Conservation (phyloP, 345 rosid species). For the Stellera chamaejasme region DNA sequence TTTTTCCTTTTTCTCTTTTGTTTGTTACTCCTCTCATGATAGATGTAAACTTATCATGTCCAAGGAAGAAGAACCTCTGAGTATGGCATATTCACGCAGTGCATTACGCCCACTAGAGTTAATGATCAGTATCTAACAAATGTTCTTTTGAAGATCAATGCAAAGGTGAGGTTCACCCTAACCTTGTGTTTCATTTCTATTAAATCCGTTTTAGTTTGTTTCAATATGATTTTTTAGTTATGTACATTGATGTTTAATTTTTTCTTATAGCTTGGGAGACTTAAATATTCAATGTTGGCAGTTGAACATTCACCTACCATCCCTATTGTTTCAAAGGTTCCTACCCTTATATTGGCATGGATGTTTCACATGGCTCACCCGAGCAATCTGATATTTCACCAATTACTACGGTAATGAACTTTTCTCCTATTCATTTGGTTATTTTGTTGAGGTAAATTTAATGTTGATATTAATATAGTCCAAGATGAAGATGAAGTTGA, state of each 20-base stretch:
- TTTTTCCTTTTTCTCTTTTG: too few species aligned
- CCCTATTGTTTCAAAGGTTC: slow-evolving; percentile 61
- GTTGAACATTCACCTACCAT: slow-evolving; percentile 59
- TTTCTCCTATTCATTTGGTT: neutral
- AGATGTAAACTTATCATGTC: slow-evolving; percentile 51
- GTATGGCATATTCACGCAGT: slow-evolving; percentile 81
- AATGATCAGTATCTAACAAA: slow-evolving; percentile 91
- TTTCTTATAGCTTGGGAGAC: slow-evolving; percentile 74
- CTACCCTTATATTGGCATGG: slow-evolving; percentile 90
- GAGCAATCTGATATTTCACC: slow-evolving; percentile 79
- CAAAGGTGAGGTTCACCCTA: slow-evolving; percentile 44
- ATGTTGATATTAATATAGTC: too few species aligned
- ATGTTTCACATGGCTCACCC: slow-evolving; percentile 96
- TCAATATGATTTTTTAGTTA: neutral
- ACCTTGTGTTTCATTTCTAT: neutral
- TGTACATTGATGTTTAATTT: neutral
- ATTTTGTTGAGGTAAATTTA: too few species aligned
- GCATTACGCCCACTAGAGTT: slow-evolving; percentile 67
- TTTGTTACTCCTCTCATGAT: too few species aligned
- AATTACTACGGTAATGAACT: slow-evolving; percentile 65
- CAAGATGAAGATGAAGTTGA: too few species aligned
- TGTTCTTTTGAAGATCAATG: slow-evolving; percentile 82
- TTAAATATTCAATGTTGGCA: slow-evolving; percentile 63
- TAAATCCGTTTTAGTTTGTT: too few species aligned
- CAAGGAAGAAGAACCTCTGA: slow-evolving; percentile 84